A percentile compares a stretch with the other conserved stretches of the same genome.
These are phyloP conservation scores for Neurospora terricola DNA, from an alignment of 495 filamentous ascomycete genomes.

Conservation along the genomic window DNA sequence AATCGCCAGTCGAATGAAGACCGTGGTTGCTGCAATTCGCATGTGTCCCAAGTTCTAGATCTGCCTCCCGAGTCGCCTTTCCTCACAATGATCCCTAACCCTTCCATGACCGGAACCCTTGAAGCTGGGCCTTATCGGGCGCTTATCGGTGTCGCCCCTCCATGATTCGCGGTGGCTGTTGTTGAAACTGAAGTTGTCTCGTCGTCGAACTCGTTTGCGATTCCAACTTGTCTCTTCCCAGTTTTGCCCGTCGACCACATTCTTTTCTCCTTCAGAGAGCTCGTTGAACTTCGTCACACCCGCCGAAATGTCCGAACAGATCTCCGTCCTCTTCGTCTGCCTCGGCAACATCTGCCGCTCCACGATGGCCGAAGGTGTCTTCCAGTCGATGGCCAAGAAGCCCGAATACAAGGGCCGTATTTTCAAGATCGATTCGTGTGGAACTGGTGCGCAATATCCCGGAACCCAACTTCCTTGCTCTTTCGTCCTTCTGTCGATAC, in stretches of 20 bases:
- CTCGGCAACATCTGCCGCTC: conserved; percentile 93
- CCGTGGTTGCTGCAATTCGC: no score
- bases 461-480: no score
- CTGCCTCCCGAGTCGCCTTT: no score
- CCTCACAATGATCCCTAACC: neutral
- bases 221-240: neutral
- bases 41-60: no score
- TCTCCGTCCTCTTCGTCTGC: conserved; percentile 90
- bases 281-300: neutral
- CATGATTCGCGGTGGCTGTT: neutral
- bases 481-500: no score
- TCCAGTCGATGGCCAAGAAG: conserved; percentile 57
- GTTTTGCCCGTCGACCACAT: neutral
- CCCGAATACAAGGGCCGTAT: conserved; percentile 49
- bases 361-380: conserved; percentile 93
- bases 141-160: neutral
- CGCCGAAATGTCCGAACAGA: conserved; percentile 20
- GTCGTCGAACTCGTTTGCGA: neutral
- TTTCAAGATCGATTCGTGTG: conserved; percentile 71
- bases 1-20: no score
- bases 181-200: neutral
- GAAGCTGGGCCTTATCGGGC: neutral
- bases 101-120: neutral
- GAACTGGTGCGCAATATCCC: conserved; percentile 55
- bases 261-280: neutral